phyloP scores from a whole-genome alignment of 2,329 filamentous ascomycete genomes.

The Aspergillus quadrilineatus region DNA sequence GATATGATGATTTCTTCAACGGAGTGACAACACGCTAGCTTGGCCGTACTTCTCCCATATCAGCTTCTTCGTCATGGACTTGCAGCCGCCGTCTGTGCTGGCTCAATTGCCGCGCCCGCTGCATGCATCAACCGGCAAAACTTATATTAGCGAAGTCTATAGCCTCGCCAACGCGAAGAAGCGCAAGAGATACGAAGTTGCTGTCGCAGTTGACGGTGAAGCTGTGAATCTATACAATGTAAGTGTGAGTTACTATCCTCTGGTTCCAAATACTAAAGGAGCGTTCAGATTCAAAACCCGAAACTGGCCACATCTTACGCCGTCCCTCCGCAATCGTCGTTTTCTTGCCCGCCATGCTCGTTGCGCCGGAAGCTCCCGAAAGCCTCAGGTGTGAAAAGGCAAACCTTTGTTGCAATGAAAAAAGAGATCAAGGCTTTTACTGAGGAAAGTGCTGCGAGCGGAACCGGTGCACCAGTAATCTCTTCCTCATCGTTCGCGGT shows the following conservation, averaged over 20 bases:
- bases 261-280: neutral
- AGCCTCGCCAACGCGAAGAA: slow-evolving; percentile 57
- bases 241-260: slow-evolving; percentile 19
- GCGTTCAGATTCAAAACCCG: slow-evolving; percentile 57
- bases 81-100: slow-evolving; percentile 45
- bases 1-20: slow-evolving; percentile 22
- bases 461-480: slow-evolving; percentile 35
- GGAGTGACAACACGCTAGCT: slow-evolving; percentile 17
- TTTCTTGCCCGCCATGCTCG: slow-evolving; percentile 59
- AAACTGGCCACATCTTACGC: slow-evolving; percentile 62
- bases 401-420: slow-evolving; percentile 56
- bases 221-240: slow-evolving; percentile 64
- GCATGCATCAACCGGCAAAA: slow-evolving; percentile 41
- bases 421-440: slow-evolving; percentile 55
- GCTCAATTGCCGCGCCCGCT: slow-evolving; percentile 48
- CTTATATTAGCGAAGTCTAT: slow-evolving; percentile 50
- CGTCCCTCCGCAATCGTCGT: slow-evolving; percentile 58
- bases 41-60: slow-evolving; percentile 1
- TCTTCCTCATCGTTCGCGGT: slow-evolving; percentile 41
- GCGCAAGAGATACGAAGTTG: slow-evolving; percentile 63
- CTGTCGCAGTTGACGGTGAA: slow-evolving; percentile 60
- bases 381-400: slow-evolving; percentile 48
- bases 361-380: slow-evolving; percentile 52
- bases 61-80: slow-evolving; percentile 37
- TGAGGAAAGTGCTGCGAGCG: slow-evolving; percentile 45